Evolutionary conservation across 2,329 filamentous ascomycete species (phyloP).

Genomic region (Pseudocercospora fijiensis): DNA sequence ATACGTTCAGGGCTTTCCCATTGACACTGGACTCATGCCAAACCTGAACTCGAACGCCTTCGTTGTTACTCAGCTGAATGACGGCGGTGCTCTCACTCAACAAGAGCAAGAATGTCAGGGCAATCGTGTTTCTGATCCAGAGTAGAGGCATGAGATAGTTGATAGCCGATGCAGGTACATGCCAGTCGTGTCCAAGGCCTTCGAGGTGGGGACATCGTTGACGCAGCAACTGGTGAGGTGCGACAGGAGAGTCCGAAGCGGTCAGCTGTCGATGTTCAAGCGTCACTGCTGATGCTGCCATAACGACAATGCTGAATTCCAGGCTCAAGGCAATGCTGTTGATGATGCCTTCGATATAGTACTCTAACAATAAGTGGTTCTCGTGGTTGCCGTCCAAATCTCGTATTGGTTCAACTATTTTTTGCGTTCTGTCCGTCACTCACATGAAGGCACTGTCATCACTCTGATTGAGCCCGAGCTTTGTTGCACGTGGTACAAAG

Average conservation of each 20-base stretch:
- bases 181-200: neutral
- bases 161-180: neutral
- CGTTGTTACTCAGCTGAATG: neutral
- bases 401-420: too few species aligned
- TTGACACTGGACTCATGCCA: neutral
- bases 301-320: neutral
- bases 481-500: neutral
- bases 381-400: too few species aligned
- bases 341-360: too few species aligned
- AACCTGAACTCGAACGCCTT: neutral
- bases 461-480: too few species aligned
- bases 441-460: too few species aligned
- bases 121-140: neutral
- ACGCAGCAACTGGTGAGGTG: neutral
- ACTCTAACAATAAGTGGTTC: too few species aligned
- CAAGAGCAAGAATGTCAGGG: neutral
- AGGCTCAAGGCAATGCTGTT: too few species aligned
- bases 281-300: neutral
- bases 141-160: neutral
- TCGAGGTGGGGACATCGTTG: neutral
- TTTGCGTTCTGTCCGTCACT: too few species aligned
- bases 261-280: neutral
- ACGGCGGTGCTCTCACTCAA: neutral
- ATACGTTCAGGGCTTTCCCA: neutral
- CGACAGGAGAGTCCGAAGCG: neutral